phyloP scores from a whole-genome alignment of 305 asterid genomes.

The Solanum hybrid region DNA sequence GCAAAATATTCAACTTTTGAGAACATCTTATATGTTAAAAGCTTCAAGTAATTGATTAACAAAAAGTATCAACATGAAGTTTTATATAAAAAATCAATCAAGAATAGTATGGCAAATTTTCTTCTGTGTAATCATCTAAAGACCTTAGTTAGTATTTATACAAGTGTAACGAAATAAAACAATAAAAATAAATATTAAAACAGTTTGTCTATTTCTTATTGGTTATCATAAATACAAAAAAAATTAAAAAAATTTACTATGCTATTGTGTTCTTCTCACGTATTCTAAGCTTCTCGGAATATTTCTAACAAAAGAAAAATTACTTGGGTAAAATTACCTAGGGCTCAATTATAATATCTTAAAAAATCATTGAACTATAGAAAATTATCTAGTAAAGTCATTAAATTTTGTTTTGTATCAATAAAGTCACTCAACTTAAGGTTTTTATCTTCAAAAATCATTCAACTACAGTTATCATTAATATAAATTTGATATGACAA shows the following conservation, averaged over 20 bases:
- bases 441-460: too few species aligned
- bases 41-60: not conserved
- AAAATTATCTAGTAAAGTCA: too few species aligned
- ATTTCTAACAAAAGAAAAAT: not conserved
- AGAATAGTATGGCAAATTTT: not conserved
- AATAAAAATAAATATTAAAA: not conserved
- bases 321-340: not conserved
- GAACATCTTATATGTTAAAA: not conserved
- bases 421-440: too few species aligned
- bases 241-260: not conserved
- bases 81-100: not conserved
- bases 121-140: not conserved
- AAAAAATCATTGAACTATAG: too few species aligned
- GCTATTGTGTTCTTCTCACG: not conserved
- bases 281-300: not conserved
- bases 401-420: too few species aligned
- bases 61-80: not conserved
- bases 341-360: too few species aligned
- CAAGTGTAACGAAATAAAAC: not conserved
- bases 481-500: too few species aligned
- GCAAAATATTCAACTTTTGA: not conserved
- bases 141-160: not conserved
- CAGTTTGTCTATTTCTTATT: not conserved
- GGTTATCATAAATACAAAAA: not conserved
- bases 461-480: too few species aligned